Base-by-base conservation (phyloP, 192 early-diverging fungal species). In the Coemansia asiatica region DNA sequence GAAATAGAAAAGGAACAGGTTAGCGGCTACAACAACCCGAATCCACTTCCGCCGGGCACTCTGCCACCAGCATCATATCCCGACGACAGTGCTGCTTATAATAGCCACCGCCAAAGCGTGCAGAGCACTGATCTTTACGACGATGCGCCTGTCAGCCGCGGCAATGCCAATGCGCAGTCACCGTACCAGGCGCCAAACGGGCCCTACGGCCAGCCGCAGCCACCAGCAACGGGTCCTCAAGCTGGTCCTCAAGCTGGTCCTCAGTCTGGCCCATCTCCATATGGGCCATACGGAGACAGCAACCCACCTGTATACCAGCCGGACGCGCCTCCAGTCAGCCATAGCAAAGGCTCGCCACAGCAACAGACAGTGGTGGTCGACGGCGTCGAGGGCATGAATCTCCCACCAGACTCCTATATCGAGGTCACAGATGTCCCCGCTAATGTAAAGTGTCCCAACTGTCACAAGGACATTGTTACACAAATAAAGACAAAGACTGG, bases 391-490 rank as follows among this genome's bases (percentile, higher is more conserved):
- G 57, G 66, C 9, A 10, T 57, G 40, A 50, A 71, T 13, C 35
- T 77, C n/a, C 35, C 56, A n/a, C 66, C 69, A 0, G 66, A 64
- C 25, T 64, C 75, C 2, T 77, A 77, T 25, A 48, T 77, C 16
- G 68, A 77, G 44, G 66, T 60, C 18, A 67, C 71, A n/a, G 70
- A 72, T 40, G 63, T 57, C 33, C 60, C 75, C 8, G 69, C 75
- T 19, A 56, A 55, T n/a, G 18, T 77, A 8, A 38, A 55, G n/a
- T 77, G 75, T 48, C 69, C 75, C 6, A 53, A 77, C 40, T 77
- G 75, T 60, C 60, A 56, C 19, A 60, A 72, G 54, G 57, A 58
- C 0, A 64, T 77, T 15, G 49, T 77, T 10, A 72, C 75, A 6
- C 65, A 77, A 47, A 71, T 77, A 21, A 68, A 71, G 36, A 68